Evolutionary conservation across 768 basidiomycete species (phyloP), one percentile per base, ranked within the genome.

Genomic region (Lactarius sp.): DNA sequence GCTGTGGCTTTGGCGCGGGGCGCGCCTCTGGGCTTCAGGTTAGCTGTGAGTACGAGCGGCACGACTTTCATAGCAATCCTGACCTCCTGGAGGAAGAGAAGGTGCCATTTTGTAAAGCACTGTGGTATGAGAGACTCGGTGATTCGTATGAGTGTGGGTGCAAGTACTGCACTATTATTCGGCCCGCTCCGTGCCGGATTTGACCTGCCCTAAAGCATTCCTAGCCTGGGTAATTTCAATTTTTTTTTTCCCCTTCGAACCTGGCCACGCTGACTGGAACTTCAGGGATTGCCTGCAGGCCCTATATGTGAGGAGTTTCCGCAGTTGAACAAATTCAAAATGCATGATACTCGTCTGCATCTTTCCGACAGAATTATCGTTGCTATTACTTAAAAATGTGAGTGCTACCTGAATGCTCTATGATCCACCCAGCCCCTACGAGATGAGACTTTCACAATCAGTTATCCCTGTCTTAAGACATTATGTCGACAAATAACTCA

Each of bases 1-100:
- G 86, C 64, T 87, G 80, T 12, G 86, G 85, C 68, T 83, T 85
- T 9, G 78, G 81, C 14, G 81, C 78, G 52, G 76, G 75, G 39
- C 78, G 78, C 6, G 86, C 52, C 41, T 68, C 68, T 68, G 49
- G 22, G 13, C 47, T 56, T 47, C 6, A 50, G 1, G 59, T 65
- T 47, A 67, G 63, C 46, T 31, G 49, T 60, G 31, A 60, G 33
- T 10, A 50, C 6, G 49, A 50, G 20, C 8, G 2, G 8, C 8
- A 18, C 27, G 13, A 22, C 6, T 20, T 14, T 10, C 13, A 9
- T n/a, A 42, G 22, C 6, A 53, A 56, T 2, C 13, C 64, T 62
- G 31, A 62, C 61, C 44, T 56, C 64, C 61, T 52, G 60, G 64
- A 6, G 51, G 62, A 54, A 58, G 46, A 16, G 53, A 42, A 61